Base-by-base conservation (phyloP, 2,329 filamentous ascomycete species). In the Diplocarpon rosae region DNA sequence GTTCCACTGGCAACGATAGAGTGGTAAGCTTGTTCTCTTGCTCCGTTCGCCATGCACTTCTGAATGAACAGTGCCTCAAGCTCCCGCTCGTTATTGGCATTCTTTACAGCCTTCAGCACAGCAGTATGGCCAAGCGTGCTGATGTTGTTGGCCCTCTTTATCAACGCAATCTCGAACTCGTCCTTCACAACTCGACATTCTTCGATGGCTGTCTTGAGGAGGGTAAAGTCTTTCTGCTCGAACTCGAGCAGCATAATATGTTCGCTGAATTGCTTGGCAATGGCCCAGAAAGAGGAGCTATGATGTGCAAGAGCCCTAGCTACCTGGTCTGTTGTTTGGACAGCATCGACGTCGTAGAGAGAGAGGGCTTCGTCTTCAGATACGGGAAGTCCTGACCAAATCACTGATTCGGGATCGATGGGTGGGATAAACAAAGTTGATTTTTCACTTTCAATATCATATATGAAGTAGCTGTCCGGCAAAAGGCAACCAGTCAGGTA, bases 391-490 rank as follows among this genome's bases (percentile, higher is more conserved):
- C 92, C 92, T 24, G 83, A 85, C 90, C 90, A 98, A 60, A 96
- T 86, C 47, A 96, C 88, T 43, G 80, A 80, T 35, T 92, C 85
- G n/a, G 86, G 76, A 56, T 95, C 80, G 57, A 89, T 76, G 13
- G 88, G 85, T 2, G 92, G 90, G 56, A 98, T 90, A 68, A 89
- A 98, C 39, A 98, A 78, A 2, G 82, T 93, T 33, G 89, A 76
- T 56, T 79, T 78, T 52, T 79, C 74, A 38, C 76, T 72, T 37
- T 75, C 69, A 46, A 94, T 81, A 53, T 95, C 82, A 69, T 95
- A 95, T 45, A 82, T 75, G 48, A 87, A 75, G 61, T 81, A 80
- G 57, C 83, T 83, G 64, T 95, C 88, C 47, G 89, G 76, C 27
- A 93, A 72, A 50, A 80, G 54, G 60, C 80, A 93, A 56, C 92